A percentile compares a stretch with the other conserved stretches of the same genome.
These are phyloP conservation scores for Megacollybia marginata DNA, from an alignment of 768 basidiomycete genomes.

Conservation along the genomic window DNA sequence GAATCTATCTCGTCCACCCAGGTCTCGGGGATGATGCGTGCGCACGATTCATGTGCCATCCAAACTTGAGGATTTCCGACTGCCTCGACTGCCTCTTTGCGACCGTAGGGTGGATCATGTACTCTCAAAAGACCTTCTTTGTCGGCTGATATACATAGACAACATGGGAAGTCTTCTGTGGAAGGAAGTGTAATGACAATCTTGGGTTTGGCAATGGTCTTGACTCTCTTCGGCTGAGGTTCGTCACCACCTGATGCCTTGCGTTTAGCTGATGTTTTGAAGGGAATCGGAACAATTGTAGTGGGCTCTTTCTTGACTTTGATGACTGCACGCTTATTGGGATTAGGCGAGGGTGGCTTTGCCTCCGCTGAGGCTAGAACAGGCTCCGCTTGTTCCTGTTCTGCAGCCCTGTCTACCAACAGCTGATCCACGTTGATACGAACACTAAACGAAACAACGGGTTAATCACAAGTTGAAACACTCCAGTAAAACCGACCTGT, in stretches of 20 bases:
- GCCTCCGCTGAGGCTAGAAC: conserved; percentile 10
- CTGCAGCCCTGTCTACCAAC: conserved; percentile 56
- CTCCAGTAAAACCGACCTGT: conserved; percentile 40
- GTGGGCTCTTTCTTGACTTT: conserved; percentile 1
- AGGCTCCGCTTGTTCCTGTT: conserved; percentile 8
- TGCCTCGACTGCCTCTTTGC: conserved; percentile 45
- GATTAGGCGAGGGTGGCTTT: conserved; percentile 1
- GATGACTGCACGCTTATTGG: neutral
- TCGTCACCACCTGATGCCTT: conserved; percentile 26
- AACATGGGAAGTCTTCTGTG: conserved; percentile 55
- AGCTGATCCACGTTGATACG: conserved; percentile 90
- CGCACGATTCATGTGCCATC: conserved; percentile 80
- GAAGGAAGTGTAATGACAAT: conserved; percentile 53
- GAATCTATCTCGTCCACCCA: conserved; percentile 73
- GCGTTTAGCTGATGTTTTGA: conserved; percentile 25
- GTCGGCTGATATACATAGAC: conserved; percentile 53
- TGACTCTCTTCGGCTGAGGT: conserved; percentile 43
- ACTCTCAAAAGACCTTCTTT: conserved; percentile 54
- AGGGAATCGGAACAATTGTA: neutral
- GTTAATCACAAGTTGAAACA: neutral
- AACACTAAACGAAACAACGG: conserved; percentile 46
- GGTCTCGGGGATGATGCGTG: conserved; percentile 80
- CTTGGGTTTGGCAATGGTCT: conserved; percentile 25
- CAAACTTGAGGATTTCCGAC: conserved; percentile 42
- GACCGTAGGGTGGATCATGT: conserved; percentile 54